Conservation (phyloP, 2,329 filamentous ascomycete species). For the Apiospora rasikravindrae region DNA sequence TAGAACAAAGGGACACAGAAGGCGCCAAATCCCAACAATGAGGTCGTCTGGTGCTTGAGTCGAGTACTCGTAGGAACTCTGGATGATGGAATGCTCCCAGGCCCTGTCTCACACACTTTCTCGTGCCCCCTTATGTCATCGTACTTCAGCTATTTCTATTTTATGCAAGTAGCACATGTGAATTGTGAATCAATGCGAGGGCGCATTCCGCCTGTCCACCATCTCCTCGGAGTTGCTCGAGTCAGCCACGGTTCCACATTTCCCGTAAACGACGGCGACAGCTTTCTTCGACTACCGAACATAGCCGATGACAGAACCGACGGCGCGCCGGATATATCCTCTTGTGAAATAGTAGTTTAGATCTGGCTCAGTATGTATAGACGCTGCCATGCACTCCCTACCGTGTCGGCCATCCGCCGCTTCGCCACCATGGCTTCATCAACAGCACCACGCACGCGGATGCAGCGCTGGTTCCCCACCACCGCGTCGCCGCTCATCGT, state of each 20-base stretch:
- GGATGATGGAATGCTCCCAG: not conserved
- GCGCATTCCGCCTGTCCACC: not conserved
- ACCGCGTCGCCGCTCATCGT: conserved; percentile 44
- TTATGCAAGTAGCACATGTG: not conserved
- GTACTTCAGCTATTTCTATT: not conserved
- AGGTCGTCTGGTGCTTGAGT: no score
- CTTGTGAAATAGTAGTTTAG: not conserved
- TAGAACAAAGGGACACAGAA: no score
- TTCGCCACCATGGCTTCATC: not conserved
- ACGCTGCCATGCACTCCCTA: not conserved
- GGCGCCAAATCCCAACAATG: not conserved
- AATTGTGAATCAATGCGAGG: not conserved
- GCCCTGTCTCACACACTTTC: not conserved
- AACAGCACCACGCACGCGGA: conserved; percentile 26
- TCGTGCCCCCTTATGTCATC: not conserved
- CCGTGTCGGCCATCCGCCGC: not conserved
- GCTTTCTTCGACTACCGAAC: not conserved
- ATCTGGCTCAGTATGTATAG: not conserved
- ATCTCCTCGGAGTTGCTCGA: conserved; percentile 13
- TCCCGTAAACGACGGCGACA: conserved; percentile 5
- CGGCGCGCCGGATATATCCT: not conserved
- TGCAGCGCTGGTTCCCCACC: conserved; percentile 43
- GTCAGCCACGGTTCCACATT: not conserved
- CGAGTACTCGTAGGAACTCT: not conserved
- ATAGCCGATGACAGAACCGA: conserved; percentile 3